Percentiles rank a stretch among this genome's conserved stretches.
Conservation (phyloP, 345 rosid genomes). For the Odontarrhena argentea region DNA sequence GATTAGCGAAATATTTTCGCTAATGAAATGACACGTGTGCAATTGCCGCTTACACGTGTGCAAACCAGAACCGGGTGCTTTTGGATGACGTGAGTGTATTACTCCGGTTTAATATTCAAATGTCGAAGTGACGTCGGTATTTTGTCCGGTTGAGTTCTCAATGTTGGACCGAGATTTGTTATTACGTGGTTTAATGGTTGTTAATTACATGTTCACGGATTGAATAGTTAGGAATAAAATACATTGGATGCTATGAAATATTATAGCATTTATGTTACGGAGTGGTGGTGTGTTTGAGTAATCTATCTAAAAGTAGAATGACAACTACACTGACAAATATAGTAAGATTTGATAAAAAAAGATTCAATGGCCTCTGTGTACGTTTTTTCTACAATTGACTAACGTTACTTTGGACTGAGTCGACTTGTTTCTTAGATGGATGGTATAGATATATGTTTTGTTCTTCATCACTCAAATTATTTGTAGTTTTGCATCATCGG, state of each 20-base stretch:
- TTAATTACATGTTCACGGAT: background rate
- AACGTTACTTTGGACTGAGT: too few species aligned
- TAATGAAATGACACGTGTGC: background rate
- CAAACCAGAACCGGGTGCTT: conserved; percentile 32
- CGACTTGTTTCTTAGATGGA: too few species aligned
- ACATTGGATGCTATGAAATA: conserved; percentile 16
- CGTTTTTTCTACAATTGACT: too few species aligned
- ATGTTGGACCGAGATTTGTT: background rate
- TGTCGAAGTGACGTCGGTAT: conserved; percentile 27
- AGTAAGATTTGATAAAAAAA: too few species aligned
- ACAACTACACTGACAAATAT: too few species aligned
- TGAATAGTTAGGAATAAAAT: conserved; percentile 3
- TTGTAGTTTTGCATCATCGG: too few species aligned
- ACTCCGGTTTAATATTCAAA: background rate
- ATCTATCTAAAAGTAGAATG: too few species aligned
- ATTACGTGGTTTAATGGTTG: conserved; percentile 6
- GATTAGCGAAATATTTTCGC: too few species aligned
- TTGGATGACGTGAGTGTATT: conserved; percentile 21
- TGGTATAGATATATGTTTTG: too few species aligned
- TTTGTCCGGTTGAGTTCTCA: conserved; percentile 24
- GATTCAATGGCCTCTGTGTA: too few species aligned
- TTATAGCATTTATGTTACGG: background rate
- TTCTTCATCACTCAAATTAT: too few species aligned
- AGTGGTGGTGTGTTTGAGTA: too few species aligned
- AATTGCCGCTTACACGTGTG: conserved; percentile 38